Base-by-base conservation (phyloP, 23 red algal species). In the Gracilariopsis chorda region DNA sequence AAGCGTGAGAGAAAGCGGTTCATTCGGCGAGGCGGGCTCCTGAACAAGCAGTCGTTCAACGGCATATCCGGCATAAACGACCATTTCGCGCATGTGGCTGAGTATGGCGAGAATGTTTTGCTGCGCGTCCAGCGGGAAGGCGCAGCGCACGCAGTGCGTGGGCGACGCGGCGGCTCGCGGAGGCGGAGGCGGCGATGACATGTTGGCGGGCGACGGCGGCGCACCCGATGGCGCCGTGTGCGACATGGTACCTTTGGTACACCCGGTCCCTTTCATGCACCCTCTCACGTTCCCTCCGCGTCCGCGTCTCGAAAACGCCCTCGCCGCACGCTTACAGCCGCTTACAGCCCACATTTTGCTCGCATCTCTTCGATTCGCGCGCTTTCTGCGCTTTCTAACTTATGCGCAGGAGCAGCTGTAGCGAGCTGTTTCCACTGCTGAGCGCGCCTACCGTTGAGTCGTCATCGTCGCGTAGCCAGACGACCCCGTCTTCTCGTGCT, bases 51-150 rank as follows among this genome's bases (percentile, higher is more conserved):
- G 53, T 12, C 55, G 85, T 35, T 77, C 85, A 16, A 89, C 85
- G 72, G 23, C 51, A 42, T 78, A 89, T 48, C 85, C 85, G 58
- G 65, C 85, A 42, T 89, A 57, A 40, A 17, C 35, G 30, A 78
- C 65, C 85, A 89, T 89, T 20, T 51, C 85, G 35, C 47, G 40
- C 27, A 89, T 35, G 29, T 70, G 85, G 33, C 48, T 37, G 13
- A 89, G 51, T 23, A 89, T 57, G 39, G 48, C 51, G 20, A 48
- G 44, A 2, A 89, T 76, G 67, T 63, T 57, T 34, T 51, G 44
- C 34, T 89, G 42, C 30, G 70, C 68, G 13, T 89, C 70, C n/a
- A 89, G 39, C 35, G 85, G 85, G 72, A 73, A 89, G 7, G 85
- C 85, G 58, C 85, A 89, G 27, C 59, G 48, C 43, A 89, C 28